Evolutionary conservation across 139 green algal species (phyloP), one percentile per base, ranked within the genome.

Genomic region (Eudorina sp.): DNA sequence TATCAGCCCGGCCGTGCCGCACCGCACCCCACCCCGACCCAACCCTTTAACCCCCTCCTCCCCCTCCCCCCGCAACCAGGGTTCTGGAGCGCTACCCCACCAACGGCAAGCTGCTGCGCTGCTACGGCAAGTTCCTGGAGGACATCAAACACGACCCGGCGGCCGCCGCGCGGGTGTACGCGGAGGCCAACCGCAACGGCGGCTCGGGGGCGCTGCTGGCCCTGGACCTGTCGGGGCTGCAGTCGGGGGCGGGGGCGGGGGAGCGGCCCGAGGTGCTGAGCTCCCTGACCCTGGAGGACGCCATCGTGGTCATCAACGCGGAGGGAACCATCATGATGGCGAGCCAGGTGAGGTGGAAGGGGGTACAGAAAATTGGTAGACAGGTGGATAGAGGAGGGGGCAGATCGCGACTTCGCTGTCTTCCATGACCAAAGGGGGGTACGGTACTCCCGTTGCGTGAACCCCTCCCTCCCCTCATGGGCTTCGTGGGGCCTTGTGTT

Each of bases 121-220:
- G 53, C 68, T 92, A 92, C 62, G 90, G 86, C 81, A 87, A 85
- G 38, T 92, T 92, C 64, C 76, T 89, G 40, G 90, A 92, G 73
- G 90, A 90, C 1, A 82, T 91, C 1, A 62, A 73, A 36, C 90
- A 90, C 68, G 89, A 90, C 70, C 53, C 87, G 62, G 31, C 18
- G 60, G 83, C 43, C 0, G 89, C 89, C 0, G 64, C 83, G 23
- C 43, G 66, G 11, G 82, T 34, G 0, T 88, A 88, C 82, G 34
- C 11, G 9, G 82, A 88, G 66, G 82, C 82, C 31, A 79, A 41
- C 66, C 82, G 82, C 46, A 70, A 80, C 58, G 82, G 82, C 46
- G 66, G 82, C 34, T 45, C 27, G 14, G 45, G 53, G 40, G 64
- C 34, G 18, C 31, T 88, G 21, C 34, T 80, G 64, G 16, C 66